Conservation (phyloP, 2,329 filamentous ascomycete species). For the Microcyclospora tardicrescens region DNA sequence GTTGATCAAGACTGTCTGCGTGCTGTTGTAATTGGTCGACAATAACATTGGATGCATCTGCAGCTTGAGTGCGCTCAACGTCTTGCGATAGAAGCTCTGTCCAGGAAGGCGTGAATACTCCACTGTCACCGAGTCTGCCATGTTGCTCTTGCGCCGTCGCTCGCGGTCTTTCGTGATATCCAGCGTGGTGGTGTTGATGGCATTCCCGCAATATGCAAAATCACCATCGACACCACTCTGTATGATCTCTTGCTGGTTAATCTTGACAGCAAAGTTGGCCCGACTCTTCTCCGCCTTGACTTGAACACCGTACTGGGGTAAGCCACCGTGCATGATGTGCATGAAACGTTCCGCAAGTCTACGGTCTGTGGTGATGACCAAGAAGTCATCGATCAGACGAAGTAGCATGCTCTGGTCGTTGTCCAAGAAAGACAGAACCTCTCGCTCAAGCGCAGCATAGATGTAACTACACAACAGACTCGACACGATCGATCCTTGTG, state of each 20-base stretch:
- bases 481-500: slow-evolving; percentile 83
- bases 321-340: slow-evolving; percentile 63
- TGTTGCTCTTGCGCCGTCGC: slow-evolving; percentile 34
- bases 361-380: slow-evolving; percentile 65
- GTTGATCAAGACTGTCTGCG: slow-evolving; percentile 56
- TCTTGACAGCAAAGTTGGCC: slow-evolving; percentile 61
- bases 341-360: slow-evolving; percentile 60
- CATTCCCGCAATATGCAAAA: slow-evolving; percentile 85
- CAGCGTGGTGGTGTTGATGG: slow-evolving; percentile 62
- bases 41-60: slow-evolving; percentile 76
- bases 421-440: slow-evolving; percentile 54
- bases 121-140: slow-evolving; percentile 65
- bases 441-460: slow-evolving; percentile 72
- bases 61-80: slow-evolving; percentile 64
- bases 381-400: slow-evolving; percentile 82
- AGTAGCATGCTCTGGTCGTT: slow-evolving; percentile 49
- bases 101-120: slow-evolving; percentile 62
- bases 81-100: slow-evolving; percentile 65
- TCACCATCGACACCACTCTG: slow-evolving; percentile 26
- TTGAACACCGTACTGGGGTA: slow-evolving; percentile 66
- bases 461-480: slow-evolving; percentile 88
- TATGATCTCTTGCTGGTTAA: slow-evolving; percentile 42
- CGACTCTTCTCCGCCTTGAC: slow-evolving; percentile 70
- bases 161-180: slow-evolving; percentile 59
- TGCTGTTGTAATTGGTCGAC: slow-evolving; percentile 65